These are phyloP conservation scores for Tuber microsphaerosporum DNA, from an alignment of 495 filamentous ascomycete species.

Conservation along the genomic window DNA sequence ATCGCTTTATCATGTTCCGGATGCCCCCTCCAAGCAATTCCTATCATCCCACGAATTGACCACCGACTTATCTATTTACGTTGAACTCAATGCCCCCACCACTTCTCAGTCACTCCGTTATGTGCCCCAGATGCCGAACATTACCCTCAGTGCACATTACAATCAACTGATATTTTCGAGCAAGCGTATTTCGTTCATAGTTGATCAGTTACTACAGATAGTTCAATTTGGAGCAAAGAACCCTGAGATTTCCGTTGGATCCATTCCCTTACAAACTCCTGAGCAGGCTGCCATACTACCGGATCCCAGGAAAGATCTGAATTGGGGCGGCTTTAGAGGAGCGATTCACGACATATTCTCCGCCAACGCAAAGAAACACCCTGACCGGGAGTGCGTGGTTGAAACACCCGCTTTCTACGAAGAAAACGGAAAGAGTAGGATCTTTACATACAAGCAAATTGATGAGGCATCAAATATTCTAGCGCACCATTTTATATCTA, in stretches of 20 bases:
- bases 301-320: conserved; percentile 66
- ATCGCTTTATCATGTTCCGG: conserved; percentile 47
- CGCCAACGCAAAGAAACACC: conserved; percentile 64
- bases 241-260: conserved; percentile 47
- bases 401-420: conserved; percentile 64
- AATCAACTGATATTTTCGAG: conserved; percentile 51
- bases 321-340: conserved; percentile 76
- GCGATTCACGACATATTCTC: conserved; percentile 75
- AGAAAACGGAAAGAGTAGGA: conserved; percentile 48
- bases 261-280: conserved; percentile 49
- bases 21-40: conserved; percentile 45
- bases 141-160: conserved; percentile 48
- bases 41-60: conserved; percentile 39
- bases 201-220: conserved; percentile 47
- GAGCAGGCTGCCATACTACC: conserved; percentile 52
- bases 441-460: conserved; percentile 84
- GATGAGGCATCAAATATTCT: conserved; percentile 76
- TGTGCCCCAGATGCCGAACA: conserved; percentile 36
- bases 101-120: conserved; percentile 28
- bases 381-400: conserved; percentile 70
- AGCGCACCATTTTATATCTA: conserved; percentile 65
- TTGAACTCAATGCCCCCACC: conserved; percentile 40
- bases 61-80: conserved; percentile 49
- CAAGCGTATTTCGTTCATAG: conserved; percentile 46
- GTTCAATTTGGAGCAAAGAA: conserved; percentile 46